Evolutionary conservation across 2,329 filamentous ascomycete species (phyloP).

Genomic region (Botrytis tulipae): DNA sequence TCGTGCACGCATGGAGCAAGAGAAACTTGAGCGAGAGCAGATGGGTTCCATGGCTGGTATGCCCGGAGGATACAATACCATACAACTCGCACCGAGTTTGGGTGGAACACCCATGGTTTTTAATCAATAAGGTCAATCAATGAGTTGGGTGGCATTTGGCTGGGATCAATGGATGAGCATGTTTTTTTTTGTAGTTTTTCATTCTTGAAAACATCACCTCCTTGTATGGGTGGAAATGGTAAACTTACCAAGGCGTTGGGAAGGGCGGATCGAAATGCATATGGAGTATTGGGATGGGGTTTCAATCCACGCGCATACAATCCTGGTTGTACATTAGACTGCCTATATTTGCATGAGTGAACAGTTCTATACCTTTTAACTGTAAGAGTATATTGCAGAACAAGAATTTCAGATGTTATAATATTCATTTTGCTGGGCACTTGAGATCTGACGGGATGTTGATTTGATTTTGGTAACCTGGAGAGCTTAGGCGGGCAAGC

Average conservation of each 20-base stretch:
- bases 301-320: slow-evolving; percentile 5
- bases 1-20: slow-evolving; percentile 74
- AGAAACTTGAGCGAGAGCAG: slow-evolving; percentile 72
- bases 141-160: background rate
- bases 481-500: no score
- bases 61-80: slow-evolving; percentile 33
- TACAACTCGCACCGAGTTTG: slow-evolving; percentile 33
- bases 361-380: background rate
- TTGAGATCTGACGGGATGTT: background rate
- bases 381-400: background rate
- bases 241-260: slow-evolving; percentile 13
- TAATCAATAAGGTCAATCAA: slow-evolving; percentile 29
- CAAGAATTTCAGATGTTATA: background rate
- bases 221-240: background rate
- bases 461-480: background rate
- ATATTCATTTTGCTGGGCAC: background rate
- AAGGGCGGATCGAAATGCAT: slow-evolving; percentile 10
- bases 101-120: slow-evolving; percentile 40
- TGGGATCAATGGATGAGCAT: background rate
- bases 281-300: slow-evolving; percentile 6
- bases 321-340: slow-evolving; percentile 23
- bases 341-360: slow-evolving; percentile 13
- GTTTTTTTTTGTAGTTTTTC: slow-evolving; percentile 11
- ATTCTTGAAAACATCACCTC: slow-evolving; percentile 10
- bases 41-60: slow-evolving; percentile 36